A percentile compares a stretch with the other conserved stretches of the same genome.
These are phyloP conservation scores for Sphenostylis stenocarpa DNA, from an alignment of 306 rosid genomes.

Conservation along the genomic window DNA sequence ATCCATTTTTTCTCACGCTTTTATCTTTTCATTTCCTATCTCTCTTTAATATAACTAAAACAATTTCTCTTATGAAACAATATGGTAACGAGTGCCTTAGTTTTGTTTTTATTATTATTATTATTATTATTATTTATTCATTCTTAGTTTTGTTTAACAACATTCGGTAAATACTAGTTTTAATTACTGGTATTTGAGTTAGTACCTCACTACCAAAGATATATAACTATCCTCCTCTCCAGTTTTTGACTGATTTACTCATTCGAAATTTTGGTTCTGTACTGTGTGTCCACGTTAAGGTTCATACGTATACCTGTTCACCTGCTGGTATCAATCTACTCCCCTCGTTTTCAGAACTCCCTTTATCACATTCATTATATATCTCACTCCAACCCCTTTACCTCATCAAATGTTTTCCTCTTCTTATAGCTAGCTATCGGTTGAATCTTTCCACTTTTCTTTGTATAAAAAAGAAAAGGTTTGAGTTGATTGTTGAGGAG, in stretches of 20 bases:
- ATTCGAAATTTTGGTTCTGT: background rate
- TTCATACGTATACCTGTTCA: slow-evolving; percentile 6
- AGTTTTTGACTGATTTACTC: background rate
- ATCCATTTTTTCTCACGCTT: no score
- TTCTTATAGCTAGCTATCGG: background rate
- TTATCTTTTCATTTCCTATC: no score
- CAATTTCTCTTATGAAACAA: background rate
- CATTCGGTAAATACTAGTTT: background rate
- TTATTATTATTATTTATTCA: no score
- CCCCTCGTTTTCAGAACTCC: slow-evolving; percentile 9
- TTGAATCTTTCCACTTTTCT: background rate
- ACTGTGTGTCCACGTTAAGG: slow-evolving; percentile 23
- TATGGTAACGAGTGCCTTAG: background rate
- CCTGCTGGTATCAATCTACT: background rate
- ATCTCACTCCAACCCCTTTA: background rate
- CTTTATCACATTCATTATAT: background rate
- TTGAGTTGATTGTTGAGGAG: background rate
- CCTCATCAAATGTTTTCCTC: background rate
- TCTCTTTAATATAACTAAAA: background rate
- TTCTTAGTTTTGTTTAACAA: background rate
- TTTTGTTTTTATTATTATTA: no score
- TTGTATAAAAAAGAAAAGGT: no score
- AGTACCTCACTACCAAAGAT: background rate
- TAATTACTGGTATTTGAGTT: background rate
- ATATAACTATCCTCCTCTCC: background rate